A percentile compares a stretch with the other conserved stretches of the same genome.
phyloP scores from a whole-genome alignment of 768 basidiomycete species.

The Lactarius sanguifluus region DNA sequence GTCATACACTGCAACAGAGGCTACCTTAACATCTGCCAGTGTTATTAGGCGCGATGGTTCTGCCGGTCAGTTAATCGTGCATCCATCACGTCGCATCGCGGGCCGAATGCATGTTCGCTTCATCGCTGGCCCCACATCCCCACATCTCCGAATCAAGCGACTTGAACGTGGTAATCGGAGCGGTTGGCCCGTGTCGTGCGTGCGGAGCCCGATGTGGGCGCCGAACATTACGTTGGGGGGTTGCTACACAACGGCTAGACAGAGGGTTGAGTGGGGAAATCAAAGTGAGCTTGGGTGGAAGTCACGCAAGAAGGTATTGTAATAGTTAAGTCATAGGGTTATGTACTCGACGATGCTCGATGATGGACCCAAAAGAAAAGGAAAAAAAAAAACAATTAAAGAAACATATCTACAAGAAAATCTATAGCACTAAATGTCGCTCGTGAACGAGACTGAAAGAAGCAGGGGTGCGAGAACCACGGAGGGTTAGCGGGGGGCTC shows the following conservation, averaged over 20 bases:
- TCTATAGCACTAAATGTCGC: not conserved
- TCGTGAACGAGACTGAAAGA: not conserved
- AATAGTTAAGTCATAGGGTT: not conserved
- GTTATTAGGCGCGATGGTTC: not conserved
- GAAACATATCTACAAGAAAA: not conserved
- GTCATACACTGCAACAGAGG: not conserved
- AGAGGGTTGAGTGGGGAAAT: not conserved
- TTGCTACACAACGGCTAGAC: not conserved
- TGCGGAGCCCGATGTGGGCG: not conserved
- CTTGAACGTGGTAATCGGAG: not conserved
- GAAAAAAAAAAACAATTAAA: not conserved
- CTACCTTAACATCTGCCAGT: not conserved
- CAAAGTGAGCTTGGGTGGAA: not conserved
- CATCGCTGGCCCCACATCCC: not conserved
- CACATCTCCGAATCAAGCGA: not conserved
- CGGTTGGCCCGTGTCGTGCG: not conserved
- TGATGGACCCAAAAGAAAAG: not conserved
- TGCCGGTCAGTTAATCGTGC: not conserved
- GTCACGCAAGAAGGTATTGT: not conserved
- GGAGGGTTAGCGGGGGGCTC: not conserved
- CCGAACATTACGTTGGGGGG: not conserved
- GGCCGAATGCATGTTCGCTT: not conserved
- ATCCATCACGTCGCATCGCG: not conserved
- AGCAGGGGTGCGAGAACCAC: not conserved
- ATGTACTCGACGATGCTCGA: not conserved